Evolutionary conservation across 768 basidiomycete species (phyloP).

Genomic region (Lactarius deliciosus): DNA sequence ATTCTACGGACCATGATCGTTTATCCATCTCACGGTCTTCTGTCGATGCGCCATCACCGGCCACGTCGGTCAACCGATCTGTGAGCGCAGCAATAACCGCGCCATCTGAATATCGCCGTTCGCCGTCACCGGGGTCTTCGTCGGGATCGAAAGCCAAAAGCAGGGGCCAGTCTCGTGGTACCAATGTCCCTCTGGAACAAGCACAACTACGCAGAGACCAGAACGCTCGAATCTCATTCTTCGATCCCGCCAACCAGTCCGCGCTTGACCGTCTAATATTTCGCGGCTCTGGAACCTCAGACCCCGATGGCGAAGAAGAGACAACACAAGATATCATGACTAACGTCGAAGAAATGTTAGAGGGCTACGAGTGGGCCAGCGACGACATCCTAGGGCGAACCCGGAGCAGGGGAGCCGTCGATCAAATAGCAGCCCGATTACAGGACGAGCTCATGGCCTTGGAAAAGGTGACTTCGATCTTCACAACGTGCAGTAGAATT

Average conservation of each 20-base stretch:
- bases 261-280: conserved; percentile 68
- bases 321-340: conserved; percentile 78
- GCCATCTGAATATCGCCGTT: conserved; percentile 10
- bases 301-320: conserved; percentile 54
- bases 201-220: conserved; percentile 52
- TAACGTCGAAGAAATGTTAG: conserved; percentile 97
- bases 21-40: conserved; percentile 23
- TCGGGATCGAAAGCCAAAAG: conserved; percentile 6
- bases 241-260: conserved; percentile 76
- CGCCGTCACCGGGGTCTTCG: conserved; percentile 24
- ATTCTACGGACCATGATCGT: conserved; percentile 16
- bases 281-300: conserved; percentile 35
- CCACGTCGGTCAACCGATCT: conserved; percentile 12
- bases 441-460: conserved; percentile 89
- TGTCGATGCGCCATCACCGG: conserved; percentile 24
- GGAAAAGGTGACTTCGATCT: conserved; percentile 66
- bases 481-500: background rate
- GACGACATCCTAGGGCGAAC: conserved; percentile 70
- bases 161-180: conserved; percentile 16
- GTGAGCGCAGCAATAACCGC: conserved; percentile 6
- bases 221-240: conserved; percentile 77
- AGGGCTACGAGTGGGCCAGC: conserved; percentile 96
- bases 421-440: conserved; percentile 87
- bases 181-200: conserved; percentile 33
- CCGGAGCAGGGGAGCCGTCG: conserved; percentile 71